Percentiles rank a stretch among this genome's conserved stretches.
Evolutionary conservation across 495 filamentous ascomycete species (phyloP).

Genomic region (Corynascus novoguineensis): DNA sequence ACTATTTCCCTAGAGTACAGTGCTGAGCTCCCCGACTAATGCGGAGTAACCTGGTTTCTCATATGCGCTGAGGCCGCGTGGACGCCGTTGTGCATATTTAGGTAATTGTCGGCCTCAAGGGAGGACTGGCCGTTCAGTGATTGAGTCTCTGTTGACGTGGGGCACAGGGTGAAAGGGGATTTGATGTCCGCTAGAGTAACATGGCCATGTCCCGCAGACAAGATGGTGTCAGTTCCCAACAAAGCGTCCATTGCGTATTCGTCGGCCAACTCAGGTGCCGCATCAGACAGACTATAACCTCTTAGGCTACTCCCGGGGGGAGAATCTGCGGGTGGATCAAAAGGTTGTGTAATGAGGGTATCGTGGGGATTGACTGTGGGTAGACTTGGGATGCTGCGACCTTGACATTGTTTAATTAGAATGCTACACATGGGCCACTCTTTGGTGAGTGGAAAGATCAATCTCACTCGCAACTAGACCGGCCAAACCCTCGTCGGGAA

Average conservation of each 20-base stretch:
- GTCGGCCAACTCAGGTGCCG: neutral
- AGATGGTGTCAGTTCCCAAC: too few relatives aligned
- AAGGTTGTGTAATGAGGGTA: neutral
- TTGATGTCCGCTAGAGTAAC: too few relatives aligned
- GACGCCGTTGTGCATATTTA: neutral
- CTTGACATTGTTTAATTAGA: neutral
- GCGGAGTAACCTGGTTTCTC: conserved; percentile 4
- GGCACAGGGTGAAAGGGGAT: too few relatives aligned
- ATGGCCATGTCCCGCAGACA: too few relatives aligned
- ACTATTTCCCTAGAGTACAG: neutral
- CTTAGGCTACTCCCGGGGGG: too few relatives aligned
- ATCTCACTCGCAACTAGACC: neutral
- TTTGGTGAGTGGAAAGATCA: neutral
- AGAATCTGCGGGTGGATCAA: neutral
- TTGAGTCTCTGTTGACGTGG: too few relatives aligned
- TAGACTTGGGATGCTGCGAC: neutral
- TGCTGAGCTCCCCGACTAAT: conserved; percentile 5
- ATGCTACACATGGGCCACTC: neutral
- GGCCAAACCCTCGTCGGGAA: conserved; percentile 1
- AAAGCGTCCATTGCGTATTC: too few relatives aligned
- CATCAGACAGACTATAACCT: neutral
- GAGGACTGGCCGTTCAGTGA: neutral
- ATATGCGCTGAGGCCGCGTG: conserved; percentile 3
- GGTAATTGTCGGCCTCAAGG: neutral
- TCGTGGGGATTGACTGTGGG: neutral